Conservation (phyloP, 2,329 filamentous ascomycete genomes). For the Chaetomium sp. region DNA sequence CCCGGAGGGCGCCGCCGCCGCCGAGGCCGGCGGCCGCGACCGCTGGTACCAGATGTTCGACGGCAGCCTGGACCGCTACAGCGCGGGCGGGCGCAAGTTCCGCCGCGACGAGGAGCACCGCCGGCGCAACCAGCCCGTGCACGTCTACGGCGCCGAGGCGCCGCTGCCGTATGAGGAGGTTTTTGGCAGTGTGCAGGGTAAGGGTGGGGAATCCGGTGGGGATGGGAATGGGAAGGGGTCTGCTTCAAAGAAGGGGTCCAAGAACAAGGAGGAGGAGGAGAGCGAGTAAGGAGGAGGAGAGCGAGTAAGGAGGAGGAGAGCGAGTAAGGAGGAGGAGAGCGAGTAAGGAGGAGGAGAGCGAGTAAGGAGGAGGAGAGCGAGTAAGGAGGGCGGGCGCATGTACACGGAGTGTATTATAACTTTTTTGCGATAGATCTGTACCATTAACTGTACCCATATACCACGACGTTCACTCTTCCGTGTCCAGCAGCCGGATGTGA, state of each 20-base stretch:
- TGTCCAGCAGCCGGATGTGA: background rate
- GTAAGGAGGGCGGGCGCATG: background rate
- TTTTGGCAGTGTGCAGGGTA: conserved; percentile 36
- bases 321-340: too few relatives aligned
- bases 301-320: background rate
- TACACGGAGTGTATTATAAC: background rate
- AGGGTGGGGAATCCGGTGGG: background rate
- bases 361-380: too few relatives aligned
- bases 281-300: background rate
- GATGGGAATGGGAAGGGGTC: background rate
- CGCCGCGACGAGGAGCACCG: conserved; percentile 57
- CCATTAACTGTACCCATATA: background rate
- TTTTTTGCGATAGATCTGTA: background rate
- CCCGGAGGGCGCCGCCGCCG: conserved; percentile 41
- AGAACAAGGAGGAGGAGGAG: background rate
- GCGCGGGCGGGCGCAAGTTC: conserved; percentile 59
- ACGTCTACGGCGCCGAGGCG: conserved; percentile 50
- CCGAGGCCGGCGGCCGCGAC: conserved; percentile 41
- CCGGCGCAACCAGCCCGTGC: conserved; percentile 45
- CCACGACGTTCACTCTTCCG: background rate
- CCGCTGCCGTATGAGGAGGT: conserved; percentile 42
- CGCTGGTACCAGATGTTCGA: conserved; percentile 51
- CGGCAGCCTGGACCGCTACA: conserved; percentile 46
- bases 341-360: too few relatives aligned
- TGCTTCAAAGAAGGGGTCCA: background rate